Conservation (phyloP, 805 yeast species). For the Wickerhamomyces xylosicus region DNA sequence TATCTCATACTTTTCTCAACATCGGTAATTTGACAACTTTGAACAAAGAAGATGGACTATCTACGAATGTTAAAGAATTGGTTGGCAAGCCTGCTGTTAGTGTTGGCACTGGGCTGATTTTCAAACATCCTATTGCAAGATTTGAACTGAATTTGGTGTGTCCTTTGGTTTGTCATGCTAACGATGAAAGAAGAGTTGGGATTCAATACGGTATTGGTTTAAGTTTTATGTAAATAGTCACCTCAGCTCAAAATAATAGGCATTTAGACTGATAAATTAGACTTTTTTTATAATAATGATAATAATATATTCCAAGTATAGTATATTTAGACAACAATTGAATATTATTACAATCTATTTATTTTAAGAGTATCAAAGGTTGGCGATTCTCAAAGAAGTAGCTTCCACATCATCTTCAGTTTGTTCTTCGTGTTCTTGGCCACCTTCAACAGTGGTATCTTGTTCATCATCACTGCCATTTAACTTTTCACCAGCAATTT, state of each 20-base stretch:
- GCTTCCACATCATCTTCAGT: not conserved
- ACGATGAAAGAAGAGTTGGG: constrained; percentile 50
- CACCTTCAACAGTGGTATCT: not conserved
- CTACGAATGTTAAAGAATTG: constrained; percentile 19
- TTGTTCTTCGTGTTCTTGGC: constrained; percentile 1
- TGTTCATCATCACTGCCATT: not conserved
- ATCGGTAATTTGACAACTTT: constrained; percentile 48
- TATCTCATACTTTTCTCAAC: constrained; percentile 53
- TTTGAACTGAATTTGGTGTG: constrained; percentile 56
- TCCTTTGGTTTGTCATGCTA: constrained; percentile 43
- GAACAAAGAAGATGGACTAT: constrained; percentile 21
- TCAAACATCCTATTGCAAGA: constrained; percentile 54
- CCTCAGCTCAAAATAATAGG: no score
- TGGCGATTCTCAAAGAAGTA: not conserved
- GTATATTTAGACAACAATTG: no score
- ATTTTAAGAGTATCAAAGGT: no score
- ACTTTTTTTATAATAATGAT: no score
- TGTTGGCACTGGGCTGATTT: constrained; percentile 50
- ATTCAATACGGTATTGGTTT: constrained; percentile 58
- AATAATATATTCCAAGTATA: no score
- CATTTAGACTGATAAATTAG: no score
- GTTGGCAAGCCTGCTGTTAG: constrained; percentile 36
- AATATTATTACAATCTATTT: no score
- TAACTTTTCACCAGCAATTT: not conserved
- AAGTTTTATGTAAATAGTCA: constrained; percentile 42